Evolutionary conservation across 371 early-diverging fungal species (phyloP).

Genomic region (Parasitella parasitica): DNA sequence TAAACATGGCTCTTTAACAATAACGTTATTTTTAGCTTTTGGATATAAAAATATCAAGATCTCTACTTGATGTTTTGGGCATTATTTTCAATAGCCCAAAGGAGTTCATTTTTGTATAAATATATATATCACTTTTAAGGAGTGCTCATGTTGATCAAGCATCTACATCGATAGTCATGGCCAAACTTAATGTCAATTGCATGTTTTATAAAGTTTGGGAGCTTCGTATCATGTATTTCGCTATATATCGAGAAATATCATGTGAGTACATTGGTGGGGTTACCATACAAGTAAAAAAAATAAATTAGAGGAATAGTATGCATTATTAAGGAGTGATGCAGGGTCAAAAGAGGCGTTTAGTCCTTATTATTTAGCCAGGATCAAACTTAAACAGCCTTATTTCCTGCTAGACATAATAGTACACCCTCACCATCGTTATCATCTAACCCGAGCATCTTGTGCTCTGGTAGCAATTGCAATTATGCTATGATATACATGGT

Average conservation of each 20-base stretch:
- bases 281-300: not conserved
- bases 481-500: not conserved
- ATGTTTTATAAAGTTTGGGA: no score
- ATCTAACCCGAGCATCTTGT: not conserved
- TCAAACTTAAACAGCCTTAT: not conserved
- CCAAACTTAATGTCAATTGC: not conserved
- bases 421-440: not conserved
- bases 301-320: not conserved
- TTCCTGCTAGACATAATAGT: not conserved
- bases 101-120: no score
- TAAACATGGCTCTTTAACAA: not conserved
- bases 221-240: no score
- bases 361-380: not conserved
- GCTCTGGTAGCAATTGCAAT: not conserved
- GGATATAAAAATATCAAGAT: not conserved
- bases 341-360: not conserved
- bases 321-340: constrained; percentile 11
- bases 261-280: not conserved
- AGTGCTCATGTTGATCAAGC: no score
- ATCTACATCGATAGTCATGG: not conserved
- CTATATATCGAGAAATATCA: not conserved
- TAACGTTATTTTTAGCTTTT: no score
- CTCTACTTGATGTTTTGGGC: not conserved
- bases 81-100: not conserved
- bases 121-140: no score